Conservation (phyloP, 2,329 filamentous ascomycete genomes). For the Nakataea oryzae region DNA sequence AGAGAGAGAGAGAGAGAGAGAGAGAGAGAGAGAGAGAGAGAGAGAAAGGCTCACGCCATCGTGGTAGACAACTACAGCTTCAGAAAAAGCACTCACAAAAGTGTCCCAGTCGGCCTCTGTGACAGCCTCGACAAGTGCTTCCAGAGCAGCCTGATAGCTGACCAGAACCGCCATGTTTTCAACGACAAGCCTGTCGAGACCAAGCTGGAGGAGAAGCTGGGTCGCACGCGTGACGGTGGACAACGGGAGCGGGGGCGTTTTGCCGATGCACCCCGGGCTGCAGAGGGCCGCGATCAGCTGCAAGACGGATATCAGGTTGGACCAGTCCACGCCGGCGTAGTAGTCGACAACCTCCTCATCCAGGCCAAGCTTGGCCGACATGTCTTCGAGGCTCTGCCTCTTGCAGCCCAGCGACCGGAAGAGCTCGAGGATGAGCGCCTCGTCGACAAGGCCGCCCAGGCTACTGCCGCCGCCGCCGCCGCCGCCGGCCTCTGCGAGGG, state of each 20-base stretch:
- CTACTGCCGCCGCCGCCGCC: too few relatives aligned
- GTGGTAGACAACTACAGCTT: slow-evolving; percentile 16
- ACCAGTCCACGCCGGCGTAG: slow-evolving; percentile 30
- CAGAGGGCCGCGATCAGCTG: slow-evolving; percentile 21
- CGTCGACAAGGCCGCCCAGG: neutral
- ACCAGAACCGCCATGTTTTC: slow-evolving; percentile 29
- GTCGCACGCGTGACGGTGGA: slow-evolving; percentile 26
- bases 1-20: too few relatives aligned
- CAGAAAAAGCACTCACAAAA: slow-evolving; percentile 20
- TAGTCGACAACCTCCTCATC: slow-evolving; percentile 11
- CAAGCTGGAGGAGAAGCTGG: slow-evolving; percentile 41
- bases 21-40: too few relatives aligned
- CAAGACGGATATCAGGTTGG: slow-evolving; percentile 30
- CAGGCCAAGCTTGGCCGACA: slow-evolving; percentile 9
- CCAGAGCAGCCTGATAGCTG: slow-evolving; percentile 30
- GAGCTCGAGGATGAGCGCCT: slow-evolving; percentile 31
- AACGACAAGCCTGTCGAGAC: slow-evolving; percentile 39
- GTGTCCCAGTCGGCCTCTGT: slow-evolving; percentile 21
- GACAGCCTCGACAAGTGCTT: slow-evolving; percentile 31
- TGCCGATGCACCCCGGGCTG: neutral
- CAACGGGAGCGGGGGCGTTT: neutral
- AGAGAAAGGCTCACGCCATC: neutral
- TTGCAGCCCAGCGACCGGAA: slow-evolving; percentile 50
- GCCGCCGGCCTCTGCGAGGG: neutral
- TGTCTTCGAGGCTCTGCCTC: slow-evolving; percentile 26